Evolutionary conservation across 345 rosid species (phyloP).

Genomic region (Diplotaxis tenuifolia): DNA sequence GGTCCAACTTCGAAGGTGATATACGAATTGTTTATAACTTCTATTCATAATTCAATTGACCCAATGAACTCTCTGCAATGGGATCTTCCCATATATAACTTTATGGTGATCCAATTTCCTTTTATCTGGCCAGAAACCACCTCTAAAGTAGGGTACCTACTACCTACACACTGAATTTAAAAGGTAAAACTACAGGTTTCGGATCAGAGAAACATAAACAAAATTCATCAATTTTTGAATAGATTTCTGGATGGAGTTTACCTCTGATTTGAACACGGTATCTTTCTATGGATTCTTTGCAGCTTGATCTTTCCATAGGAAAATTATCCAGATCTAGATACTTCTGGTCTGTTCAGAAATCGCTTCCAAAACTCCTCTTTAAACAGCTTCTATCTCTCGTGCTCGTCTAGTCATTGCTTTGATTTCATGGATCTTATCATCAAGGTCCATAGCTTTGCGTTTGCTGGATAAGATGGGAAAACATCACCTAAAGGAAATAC

Average conservation of each 20-base stretch:
- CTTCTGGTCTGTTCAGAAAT: too few species aligned
- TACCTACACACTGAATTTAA: not conserved
- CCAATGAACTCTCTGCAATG: too few species aligned
- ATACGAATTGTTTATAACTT: too few species aligned
- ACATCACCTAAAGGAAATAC: too few species aligned
- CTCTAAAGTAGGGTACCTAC: not conserved
- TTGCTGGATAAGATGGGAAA: too few species aligned
- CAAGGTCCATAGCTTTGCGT: conserved; percentile 36
- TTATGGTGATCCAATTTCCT: not conserved
- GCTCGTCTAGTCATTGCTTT: conserved; percentile 55
- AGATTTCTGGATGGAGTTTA: not conserved
- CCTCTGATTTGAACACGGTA: not conserved
- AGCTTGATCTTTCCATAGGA: too few species aligned
- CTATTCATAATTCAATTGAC: too few species aligned
- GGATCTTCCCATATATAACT: not conserved
- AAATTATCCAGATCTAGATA: too few species aligned
- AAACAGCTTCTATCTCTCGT: conserved; percentile 44
- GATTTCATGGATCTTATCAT: conserved; percentile 50
- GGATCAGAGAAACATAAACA: not conserved
- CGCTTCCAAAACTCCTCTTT: too few species aligned
- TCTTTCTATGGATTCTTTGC: too few species aligned
- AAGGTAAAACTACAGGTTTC: not conserved
- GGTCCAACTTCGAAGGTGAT: too few species aligned
- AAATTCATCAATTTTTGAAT: not conserved
- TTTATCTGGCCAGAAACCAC: not conserved